Conservation (phyloP, 2,329 filamentous ascomycete species). For the Penicillium sp. region DNA sequence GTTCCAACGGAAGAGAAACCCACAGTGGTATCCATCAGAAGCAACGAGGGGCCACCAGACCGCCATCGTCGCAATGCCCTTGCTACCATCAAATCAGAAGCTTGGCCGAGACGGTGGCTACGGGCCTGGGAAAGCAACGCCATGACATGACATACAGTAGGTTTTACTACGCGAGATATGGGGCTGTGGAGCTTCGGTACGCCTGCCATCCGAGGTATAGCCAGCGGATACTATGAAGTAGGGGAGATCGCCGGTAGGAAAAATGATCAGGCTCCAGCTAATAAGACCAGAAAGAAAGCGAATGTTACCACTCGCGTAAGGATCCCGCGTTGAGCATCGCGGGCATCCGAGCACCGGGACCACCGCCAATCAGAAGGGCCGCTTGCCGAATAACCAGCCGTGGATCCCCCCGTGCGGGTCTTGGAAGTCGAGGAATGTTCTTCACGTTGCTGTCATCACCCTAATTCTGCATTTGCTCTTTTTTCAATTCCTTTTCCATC, state of each 20-base stretch:
- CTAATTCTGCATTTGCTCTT: not conserved
- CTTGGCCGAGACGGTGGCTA: constrained; percentile 5
- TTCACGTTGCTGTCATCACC: constrained; percentile 1
- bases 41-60: constrained; percentile 5
- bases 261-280: not conserved
- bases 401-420: constrained; percentile 3
- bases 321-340: constrained; percentile 38
- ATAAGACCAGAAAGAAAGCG: constrained; percentile 3
- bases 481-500: not conserved
- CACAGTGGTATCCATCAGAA: constrained; percentile 7
- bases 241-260: not conserved
- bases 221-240: not conserved
- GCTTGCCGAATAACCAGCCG: constrained; percentile 31
- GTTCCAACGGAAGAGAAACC: constrained; percentile 1
- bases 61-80: constrained; percentile 10
- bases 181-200: constrained; percentile 3
- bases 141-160: constrained; percentile 12
- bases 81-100: constrained; percentile 2
- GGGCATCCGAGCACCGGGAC: constrained; percentile 24
- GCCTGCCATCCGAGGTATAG: constrained; percentile 1
- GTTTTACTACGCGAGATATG: constrained; percentile 23
- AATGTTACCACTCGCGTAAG: constrained; percentile 33
- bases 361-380: constrained; percentile 32
- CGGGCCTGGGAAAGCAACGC: constrained; percentile 6
- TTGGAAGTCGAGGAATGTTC: constrained; percentile 3